Conservation (phyloP, 495 filamentous ascomycete species). For the Penicillium tannophilum region DNA sequence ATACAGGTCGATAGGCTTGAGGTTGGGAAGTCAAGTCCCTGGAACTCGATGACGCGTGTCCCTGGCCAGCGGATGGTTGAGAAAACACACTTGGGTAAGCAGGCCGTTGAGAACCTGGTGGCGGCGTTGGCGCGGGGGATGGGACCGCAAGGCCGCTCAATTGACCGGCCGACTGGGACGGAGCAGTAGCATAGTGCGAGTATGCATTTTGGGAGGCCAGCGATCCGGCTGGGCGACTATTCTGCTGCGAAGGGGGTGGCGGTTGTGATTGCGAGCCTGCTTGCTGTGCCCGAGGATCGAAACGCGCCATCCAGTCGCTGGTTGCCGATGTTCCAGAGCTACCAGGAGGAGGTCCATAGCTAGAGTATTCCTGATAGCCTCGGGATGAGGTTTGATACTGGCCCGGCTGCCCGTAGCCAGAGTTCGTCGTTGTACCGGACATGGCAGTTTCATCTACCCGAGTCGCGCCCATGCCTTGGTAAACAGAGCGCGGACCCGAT, state of each 20-base stretch:
- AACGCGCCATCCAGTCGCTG: conserved; percentile 51
- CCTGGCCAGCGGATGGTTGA: conserved; percentile 30
- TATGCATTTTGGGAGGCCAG: conserved; percentile 33
- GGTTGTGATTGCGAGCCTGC: conserved; percentile 29
- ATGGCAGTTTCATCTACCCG: conserved; percentile 31
- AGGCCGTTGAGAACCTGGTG: conserved; percentile 37
- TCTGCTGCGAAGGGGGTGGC: conserved; percentile 18
- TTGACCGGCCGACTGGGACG: conserved; percentile 28
- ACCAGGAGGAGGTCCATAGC: conserved; percentile 29
- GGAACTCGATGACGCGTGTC: conserved; percentile 22
- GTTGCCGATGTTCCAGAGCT: conserved; percentile 33
- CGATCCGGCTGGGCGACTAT: conserved; percentile 25
- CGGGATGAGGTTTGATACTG: conserved; percentile 38
- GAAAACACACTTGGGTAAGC: conserved; percentile 41
- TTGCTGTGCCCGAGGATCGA: conserved; percentile 46
- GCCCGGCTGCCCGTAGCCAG: conserved; percentile 31
- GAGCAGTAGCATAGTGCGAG: conserved; percentile 33
- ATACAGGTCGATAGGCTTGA: conserved; percentile 36
- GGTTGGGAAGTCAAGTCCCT: conserved; percentile 37
- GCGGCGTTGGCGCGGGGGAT: conserved; percentile 45
- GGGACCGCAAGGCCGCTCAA: conserved; percentile 35
- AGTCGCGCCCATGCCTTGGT: conserved; percentile 19
- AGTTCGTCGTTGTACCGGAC: conserved; percentile 22
- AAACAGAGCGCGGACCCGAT: conserved; percentile 19
- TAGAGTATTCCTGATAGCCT: conserved; percentile 39